Base-by-base conservation (phyloP, 1,284 basidiomycete genomes). In the Ceratobasidium sp. region DNA sequence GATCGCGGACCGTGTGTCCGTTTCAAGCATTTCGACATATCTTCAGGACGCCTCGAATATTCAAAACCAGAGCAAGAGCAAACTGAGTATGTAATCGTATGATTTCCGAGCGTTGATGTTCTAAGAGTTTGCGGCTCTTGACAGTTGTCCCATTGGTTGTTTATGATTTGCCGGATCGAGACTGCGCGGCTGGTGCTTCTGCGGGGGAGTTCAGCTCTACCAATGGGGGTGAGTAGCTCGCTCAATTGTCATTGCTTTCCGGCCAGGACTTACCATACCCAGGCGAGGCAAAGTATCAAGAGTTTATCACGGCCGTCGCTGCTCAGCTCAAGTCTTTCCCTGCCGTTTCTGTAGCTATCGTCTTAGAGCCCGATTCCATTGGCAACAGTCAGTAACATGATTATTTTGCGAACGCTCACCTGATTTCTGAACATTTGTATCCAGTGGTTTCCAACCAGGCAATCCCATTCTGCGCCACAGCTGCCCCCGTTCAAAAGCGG, bases 281-380 rank as follows among this genome's bases (percentile, higher is more conserved):
- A 69, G 67, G 67, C 67, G 67, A 69, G 51, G 67, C 67, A 9
- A 69, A 69, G 51, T 69, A 69, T 37, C 49, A 69, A 37, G 67
- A 69, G 22, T 69, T 34, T 34, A 69, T 69, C 29, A 13, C 17
- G 11, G 67, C 49, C 3, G 67, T 69, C 37, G 13, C 56, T 19
- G 11, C 29, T 34, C 67, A 69, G 32, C 32, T 69, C 49, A 51
- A 69, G 52, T 29, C 51, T 11, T 69, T 22, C 40, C 67, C 67
- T 11, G n/a, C 1, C 1, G 46, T 69, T 6, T 6, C 32, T 19
- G 11, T 57, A 11, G 67, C 67, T 43, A 22, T 56, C 11, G 19
- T 43, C 29, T 34, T 67, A 19, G 65, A 67, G 49, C 65, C 65
- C 29, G 65, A 67, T 37, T 67, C 65, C 29, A 19, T 67, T 44